Percentiles rank a stretch among this genome's conserved stretches.
phyloP scores from a whole-genome alignment of 345 rosid genomes.

The Lagerstroemia speciosa region DNA sequence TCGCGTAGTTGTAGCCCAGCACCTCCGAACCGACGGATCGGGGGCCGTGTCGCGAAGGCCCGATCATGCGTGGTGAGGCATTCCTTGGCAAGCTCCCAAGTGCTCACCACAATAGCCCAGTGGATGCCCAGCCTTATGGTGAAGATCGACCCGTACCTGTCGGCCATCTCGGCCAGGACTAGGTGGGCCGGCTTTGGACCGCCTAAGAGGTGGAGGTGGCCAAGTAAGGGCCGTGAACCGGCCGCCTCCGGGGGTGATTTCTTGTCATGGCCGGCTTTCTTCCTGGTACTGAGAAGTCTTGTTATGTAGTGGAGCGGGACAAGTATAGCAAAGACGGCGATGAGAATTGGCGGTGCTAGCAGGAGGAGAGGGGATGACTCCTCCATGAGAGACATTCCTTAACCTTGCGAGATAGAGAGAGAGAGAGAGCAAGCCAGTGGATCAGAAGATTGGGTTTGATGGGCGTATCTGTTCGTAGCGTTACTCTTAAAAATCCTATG shows the following conservation, averaged over 20 bases:
- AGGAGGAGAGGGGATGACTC: too few species aligned
- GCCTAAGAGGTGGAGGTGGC: conserved; percentile 46
- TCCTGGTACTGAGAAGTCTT: not conserved
- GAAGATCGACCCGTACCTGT: conserved; percentile 41
- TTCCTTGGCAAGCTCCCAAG: conserved; percentile 42
- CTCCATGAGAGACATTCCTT: too few species aligned
- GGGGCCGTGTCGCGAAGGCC: conserved; percentile 51
- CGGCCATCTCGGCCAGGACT: conserved; percentile 35
- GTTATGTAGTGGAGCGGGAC: not conserved
- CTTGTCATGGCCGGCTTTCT: not conserved
- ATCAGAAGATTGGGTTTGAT: too few species aligned
- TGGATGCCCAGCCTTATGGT: conserved; percentile 34
- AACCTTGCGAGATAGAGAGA: too few species aligned
- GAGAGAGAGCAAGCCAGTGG: too few species aligned
- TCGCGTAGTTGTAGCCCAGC: conserved; percentile 48
- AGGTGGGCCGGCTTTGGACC: conserved; percentile 33
- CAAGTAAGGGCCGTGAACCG: conserved; percentile 43
- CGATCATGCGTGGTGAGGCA: conserved; percentile 57
- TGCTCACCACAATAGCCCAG: conserved; percentile 31
- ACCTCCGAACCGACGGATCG: conserved; percentile 34
- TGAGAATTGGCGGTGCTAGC: too few species aligned
- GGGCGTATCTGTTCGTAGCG: too few species aligned
- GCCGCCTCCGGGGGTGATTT: conserved; percentile 13
- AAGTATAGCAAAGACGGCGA: not conserved
- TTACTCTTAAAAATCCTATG: too few species aligned